Base-by-base conservation (phyloP, 345 rosid species). In the Salix viminalis region DNA sequence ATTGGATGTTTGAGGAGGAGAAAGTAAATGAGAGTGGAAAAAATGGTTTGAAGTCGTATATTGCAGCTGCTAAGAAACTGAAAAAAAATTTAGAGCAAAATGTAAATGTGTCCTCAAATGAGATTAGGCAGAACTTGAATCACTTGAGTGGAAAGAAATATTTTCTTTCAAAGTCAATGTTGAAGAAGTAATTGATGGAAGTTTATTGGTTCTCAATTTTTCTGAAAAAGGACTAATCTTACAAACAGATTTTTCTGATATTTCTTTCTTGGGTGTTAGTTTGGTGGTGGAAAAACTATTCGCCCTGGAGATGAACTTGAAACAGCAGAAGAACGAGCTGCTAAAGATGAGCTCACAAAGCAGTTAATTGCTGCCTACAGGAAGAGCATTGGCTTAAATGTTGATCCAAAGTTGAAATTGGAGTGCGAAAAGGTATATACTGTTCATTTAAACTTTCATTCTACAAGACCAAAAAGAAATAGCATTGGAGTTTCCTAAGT, bases 281-380 rank as follows among this genome's bases (percentile, higher is more conserved):
- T 83, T 88, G 97, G 97, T 61, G 97, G 97, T 80, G 97, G 97
- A 80, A 94, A 80, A 83, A 88, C 84, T 37, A 84, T 94, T 78
- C 90, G 82, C 67, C 97, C 97, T 0, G 97, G 97, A n/a, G 97
- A 94, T 44, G 81, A 83, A 68, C 83, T 91, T 41, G 97, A 94
- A 85, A 87, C 97, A 37, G 86, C 84, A 75, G 92, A 94, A 83
- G 97, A 88, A 74, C 86, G 90, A 81, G 86, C 81, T 79, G 91
- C 90, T 19, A 90, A 91, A 87, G 91, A 91, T 21, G 83, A 88
- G 68, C 86, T 75, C 64, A 90, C 97, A 13, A 91, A 86, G 74
- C 77, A 87, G 64, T 69, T 92, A 69, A 75, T 94, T 79, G 87
- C 89, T 67, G 92, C 91, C 32, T 94, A 94, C 85, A 89, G 84